phyloP scores from a whole-genome alignment of 352 stramenopile species.

The Plasmopara halstedii region DNA sequence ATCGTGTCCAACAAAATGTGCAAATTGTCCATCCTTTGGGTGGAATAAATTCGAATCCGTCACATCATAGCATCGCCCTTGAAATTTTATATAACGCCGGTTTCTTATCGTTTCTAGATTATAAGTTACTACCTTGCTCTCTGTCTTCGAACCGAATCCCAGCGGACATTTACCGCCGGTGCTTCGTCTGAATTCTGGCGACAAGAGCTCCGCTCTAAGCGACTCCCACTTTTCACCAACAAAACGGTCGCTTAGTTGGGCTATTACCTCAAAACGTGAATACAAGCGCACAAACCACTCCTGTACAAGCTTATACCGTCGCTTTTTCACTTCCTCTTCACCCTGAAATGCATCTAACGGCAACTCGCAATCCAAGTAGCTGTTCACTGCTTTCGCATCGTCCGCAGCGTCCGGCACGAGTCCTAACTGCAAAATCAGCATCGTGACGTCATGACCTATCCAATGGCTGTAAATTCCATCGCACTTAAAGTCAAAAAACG shows the following conservation, averaged over 20 bases:
- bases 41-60: conserved; percentile 43
- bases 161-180: conserved; percentile 44
- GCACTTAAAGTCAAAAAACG: conserved; percentile 32
- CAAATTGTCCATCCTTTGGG: conserved; percentile 25
- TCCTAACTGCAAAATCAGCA: conserved; percentile 33
- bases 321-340: conserved; percentile 10
- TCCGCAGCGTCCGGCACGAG: conserved; percentile 21
- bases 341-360: conserved; percentile 20
- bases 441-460: conserved; percentile 47
- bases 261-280: conserved; percentile 38
- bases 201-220: conserved; percentile 32
- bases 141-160: conserved; percentile 37
- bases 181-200: conserved; percentile 7
- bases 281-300: conserved; percentile 53
- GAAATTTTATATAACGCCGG: conserved; percentile 38
- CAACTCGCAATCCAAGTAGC: conserved; percentile 31
- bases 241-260: conserved; percentile 40
- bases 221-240: conserved; percentile 31
- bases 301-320: conserved; percentile 26
- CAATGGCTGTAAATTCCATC: conserved; percentile 41
- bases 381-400: conserved; percentile 22
- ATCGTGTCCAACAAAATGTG: conserved; percentile 53
- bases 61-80: conserved; percentile 50
- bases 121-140: conserved; percentile 19
- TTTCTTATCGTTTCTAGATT: conserved; percentile 15